Conservation (phyloP, 345 rosid species). For the Limnanthes douglasii region DNA sequence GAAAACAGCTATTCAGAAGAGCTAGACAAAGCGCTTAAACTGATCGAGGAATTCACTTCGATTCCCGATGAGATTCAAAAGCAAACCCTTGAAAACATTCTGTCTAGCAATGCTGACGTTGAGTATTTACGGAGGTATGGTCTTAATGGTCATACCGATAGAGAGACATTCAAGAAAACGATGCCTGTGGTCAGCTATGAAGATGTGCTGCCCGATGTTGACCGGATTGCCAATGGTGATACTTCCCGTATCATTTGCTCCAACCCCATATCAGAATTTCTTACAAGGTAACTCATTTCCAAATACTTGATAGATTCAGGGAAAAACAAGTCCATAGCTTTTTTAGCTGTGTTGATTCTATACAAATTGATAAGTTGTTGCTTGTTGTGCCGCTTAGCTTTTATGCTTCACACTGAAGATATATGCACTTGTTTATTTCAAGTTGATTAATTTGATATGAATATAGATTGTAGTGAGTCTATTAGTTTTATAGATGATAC, state of each 20-base stretch:
- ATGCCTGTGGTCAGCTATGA: slow-evolving; percentile 32
- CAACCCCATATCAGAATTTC: slow-evolving; percentile 37
- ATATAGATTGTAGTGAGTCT: no score
- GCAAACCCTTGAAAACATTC: slow-evolving; percentile 28
- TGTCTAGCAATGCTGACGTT: slow-evolving; percentile 20
- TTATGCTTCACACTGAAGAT: no score
- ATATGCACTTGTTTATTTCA: no score
- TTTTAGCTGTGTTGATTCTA: background rate
- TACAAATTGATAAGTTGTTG: background rate
- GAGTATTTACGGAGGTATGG: slow-evolving; percentile 31
- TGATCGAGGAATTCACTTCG: slow-evolving; percentile 27
- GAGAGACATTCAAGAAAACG: slow-evolving; percentile 26
- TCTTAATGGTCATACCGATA: slow-evolving; percentile 21
- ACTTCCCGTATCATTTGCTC: slow-evolving; percentile 34
- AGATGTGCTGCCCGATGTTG: slow-evolving; percentile 29
- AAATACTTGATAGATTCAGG: no score
- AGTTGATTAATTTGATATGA: no score
- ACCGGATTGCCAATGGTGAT: slow-evolving; percentile 40
- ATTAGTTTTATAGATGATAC: no score
- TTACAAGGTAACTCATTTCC: slow-evolving; percentile 24
- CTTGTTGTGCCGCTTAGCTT: no score
- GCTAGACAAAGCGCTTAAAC: slow-evolving; percentile 17
- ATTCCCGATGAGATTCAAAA: slow-evolving; percentile 22
- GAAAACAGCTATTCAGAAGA: no score
- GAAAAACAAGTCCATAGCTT: background rate